Evolutionary conservation across 352 stramenopile species (phyloP), one percentile per base, ranked within the genome.

Genomic region (Achlya hypogyna): DNA sequence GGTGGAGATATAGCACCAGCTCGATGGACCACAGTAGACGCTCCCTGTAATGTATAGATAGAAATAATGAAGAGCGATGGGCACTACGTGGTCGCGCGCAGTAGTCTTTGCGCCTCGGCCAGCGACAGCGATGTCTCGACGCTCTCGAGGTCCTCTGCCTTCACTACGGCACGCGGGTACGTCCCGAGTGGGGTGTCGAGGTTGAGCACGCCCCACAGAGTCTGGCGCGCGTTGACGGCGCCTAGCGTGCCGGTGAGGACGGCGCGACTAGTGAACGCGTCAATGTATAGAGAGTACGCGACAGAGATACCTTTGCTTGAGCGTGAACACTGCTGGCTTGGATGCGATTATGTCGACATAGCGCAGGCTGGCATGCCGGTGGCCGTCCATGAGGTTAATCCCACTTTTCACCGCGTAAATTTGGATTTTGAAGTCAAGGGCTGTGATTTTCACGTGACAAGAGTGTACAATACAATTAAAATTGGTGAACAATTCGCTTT

Each of bases 101-200:
- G 31, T 1, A 56, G 31, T 10, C 49, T 12, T n/a, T 12, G 10
- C 10, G 31, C 31, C 31, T 38, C 25, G 25, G 25, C 49, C 49
- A 56, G 31, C 49, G 49, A 31, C 49, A 56, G 25, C 49, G 25
- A 27, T 16, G 18, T 34, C 53, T 87, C 74, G 2, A 90, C 52
- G 23, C 86, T 71, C 1, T 75, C 72, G 8, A 91, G 53, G 43
- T 91, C 82, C 22, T 72, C 60, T 20, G 79, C 73, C 43, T 81
- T 78, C 38, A 93, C 42, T 6, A 91, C 74, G 0, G 81, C 82
- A 59, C 79, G 75, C 29, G 71, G 70, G 62, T 91, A 93, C 22
- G 69, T 79, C 1, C 84, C 84, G 6, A 93, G 69, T 20, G 84
- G 82, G 35, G 82, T 91, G 9, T 70, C 58, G 12, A 93, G 73